A percentile compares a stretch with the other conserved stretches of the same genome.
Evolutionary conservation across 2,329 filamentous ascomycete genomes (phyloP).

Genomic region (Parascedosporium putredinis): DNA sequence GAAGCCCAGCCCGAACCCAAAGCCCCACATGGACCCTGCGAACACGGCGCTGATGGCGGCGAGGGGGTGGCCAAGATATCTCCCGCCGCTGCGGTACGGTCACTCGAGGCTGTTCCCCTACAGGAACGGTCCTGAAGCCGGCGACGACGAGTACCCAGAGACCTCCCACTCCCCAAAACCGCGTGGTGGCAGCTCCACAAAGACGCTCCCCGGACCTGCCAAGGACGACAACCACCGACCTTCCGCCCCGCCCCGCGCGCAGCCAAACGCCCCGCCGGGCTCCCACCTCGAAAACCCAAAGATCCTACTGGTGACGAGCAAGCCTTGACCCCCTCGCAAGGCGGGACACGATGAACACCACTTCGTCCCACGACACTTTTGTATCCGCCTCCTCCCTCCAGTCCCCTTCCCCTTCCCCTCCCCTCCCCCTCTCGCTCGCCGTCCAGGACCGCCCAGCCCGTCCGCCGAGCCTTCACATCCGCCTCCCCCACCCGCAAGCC

Average conservation of each 20-base stretch:
- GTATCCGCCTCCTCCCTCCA: conserved; percentile 28
- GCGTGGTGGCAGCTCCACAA: conserved; percentile 12
- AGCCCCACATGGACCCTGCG: background rate
- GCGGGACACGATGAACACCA: conserved; percentile 14
- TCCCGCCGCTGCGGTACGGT: background rate
- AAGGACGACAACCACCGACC: no score
- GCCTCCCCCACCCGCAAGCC: conserved; percentile 15
- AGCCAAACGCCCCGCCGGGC: no score
- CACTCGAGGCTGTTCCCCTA: no score
- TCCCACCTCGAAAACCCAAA: no score
- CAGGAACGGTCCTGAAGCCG: no score
- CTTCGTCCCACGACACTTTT: conserved; percentile 37
- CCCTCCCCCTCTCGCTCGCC: conserved; percentile 14
- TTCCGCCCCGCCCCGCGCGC: no score
- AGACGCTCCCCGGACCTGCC: no score
- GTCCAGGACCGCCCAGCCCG: conserved; percentile 15
- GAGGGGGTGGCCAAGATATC: background rate
- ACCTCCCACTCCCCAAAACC: conserved; percentile 28
- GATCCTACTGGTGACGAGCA: background rate
- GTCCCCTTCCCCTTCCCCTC: conserved; percentile 19
- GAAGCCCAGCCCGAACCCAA: background rate
- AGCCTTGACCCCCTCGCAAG: background rate
- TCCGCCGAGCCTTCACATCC: conserved; percentile 7
- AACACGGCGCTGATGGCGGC: conserved; percentile 1
- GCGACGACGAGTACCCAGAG: conserved; percentile 12